Evolutionary conservation across 352 stramenopile species (phyloP).

Genomic region (Pythium scleroteichum): DNA sequence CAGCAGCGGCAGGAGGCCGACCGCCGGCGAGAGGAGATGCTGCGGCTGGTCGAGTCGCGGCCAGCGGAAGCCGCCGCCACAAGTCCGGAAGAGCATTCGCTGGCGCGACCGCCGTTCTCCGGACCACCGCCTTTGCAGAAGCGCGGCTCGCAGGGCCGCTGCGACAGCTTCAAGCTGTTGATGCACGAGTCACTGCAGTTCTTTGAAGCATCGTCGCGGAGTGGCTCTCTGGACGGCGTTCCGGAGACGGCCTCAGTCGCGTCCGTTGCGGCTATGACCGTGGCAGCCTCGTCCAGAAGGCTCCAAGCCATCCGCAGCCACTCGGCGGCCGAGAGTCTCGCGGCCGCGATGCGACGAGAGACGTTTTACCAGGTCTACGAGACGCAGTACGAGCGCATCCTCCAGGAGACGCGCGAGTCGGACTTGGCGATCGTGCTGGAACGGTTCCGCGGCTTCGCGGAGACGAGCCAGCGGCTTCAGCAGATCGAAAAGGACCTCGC

Average conservation of each 20-base stretch:
- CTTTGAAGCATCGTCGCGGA: neutral
- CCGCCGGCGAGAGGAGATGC: conserved; percentile 46
- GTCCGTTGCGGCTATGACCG: conserved; percentile 7
- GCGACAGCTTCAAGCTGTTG: conserved; percentile 20
- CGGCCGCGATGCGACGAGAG: conserved; percentile 35
- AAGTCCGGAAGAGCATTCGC: neutral
- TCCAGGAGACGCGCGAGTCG: conserved; percentile 49
- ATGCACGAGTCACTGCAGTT: conserved; percentile 18
- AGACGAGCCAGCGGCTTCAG: conserved; percentile 37
- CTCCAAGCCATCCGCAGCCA: conserved; percentile 22
- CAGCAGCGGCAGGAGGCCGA: conserved; percentile 46
- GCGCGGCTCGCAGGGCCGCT: conserved; percentile 6
- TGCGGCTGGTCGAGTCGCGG: conserved; percentile 44
- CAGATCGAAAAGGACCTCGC: conserved; percentile 52
- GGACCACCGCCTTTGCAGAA: conserved; percentile 4
- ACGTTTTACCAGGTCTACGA: conserved; percentile 65
- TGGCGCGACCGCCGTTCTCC: neutral
- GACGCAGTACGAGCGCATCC: conserved; percentile 52
- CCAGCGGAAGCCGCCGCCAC: conserved; percentile 1
- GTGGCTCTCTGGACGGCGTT: neutral
- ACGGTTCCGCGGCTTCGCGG: conserved; percentile 41
- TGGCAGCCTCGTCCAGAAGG: conserved; percentile 10
- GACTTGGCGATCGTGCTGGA: conserved; percentile 53
- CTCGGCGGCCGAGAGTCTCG: conserved; percentile 31
- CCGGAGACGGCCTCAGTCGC: neutral